A percentile compares a stretch with the other conserved stretches of the same genome.
Evolutionary conservation across 2,329 filamentous ascomycete species (phyloP).

Genomic region (Alternaria rosae): DNA sequence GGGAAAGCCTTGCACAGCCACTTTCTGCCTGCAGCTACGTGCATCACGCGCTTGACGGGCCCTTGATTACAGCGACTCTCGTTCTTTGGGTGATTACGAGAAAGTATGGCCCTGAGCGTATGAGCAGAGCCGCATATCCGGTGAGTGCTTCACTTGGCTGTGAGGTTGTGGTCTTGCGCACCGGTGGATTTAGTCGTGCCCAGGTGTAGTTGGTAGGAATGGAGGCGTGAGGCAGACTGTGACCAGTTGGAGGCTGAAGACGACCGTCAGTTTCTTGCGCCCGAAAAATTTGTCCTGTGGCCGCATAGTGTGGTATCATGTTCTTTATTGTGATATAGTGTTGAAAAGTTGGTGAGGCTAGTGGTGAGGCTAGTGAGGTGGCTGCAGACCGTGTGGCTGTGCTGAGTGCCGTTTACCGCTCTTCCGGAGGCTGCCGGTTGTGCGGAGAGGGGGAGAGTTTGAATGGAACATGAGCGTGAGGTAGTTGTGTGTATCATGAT

Average conservation of each 20-base stretch:
- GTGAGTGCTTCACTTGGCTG: not conserved
- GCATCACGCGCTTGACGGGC: not conserved
- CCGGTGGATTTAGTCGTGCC: not conserved
- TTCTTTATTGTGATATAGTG: not conserved
- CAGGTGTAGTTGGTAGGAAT: not conserved
- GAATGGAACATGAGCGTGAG: not conserved
- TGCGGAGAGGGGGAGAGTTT: not conserved
- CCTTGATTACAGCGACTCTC: not conserved
- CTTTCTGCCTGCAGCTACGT: not conserved
- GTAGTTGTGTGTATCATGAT: not conserved
- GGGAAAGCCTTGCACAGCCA: conserved; percentile 2
- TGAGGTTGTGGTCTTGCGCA: not conserved
- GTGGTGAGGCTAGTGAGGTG: not conserved
- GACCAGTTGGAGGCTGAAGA: not conserved
- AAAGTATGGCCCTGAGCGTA: not conserved
- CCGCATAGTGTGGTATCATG: not conserved
- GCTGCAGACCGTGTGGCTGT: conserved; percentile 4
- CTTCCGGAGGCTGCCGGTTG: conserved; percentile 8
- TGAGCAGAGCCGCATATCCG: conserved; percentile 1
- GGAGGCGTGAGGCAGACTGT: not conserved
- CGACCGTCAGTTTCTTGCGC: not conserved
- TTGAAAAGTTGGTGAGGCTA: not conserved
- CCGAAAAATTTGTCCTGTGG: not conserved
- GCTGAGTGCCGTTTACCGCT: conserved; percentile 15
- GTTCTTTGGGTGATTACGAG: not conserved